A percentile compares a stretch with the other conserved stretches of the same genome.
These are phyloP conservation scores for Nicotiana otophora DNA, from an alignment of 257 asterid species.

Conservation along the genomic window DNA sequence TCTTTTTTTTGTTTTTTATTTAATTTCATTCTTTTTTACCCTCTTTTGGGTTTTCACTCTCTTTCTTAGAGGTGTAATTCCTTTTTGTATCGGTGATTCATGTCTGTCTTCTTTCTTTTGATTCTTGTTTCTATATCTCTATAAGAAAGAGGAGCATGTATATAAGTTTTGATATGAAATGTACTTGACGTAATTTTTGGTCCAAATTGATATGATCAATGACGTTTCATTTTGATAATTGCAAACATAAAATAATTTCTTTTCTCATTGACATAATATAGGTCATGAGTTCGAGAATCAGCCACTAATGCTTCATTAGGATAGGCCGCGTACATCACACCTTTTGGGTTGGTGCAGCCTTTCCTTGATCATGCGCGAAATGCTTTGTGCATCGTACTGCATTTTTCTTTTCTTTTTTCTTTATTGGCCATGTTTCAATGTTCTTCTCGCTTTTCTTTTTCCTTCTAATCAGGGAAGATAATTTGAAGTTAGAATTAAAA, in stretches of 20 bases:
- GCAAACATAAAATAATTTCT: too few species aligned
- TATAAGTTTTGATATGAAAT: background rate
- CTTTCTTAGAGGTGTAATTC: background rate
- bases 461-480: too few species aligned
- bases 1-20: background rate
- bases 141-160: constrained; percentile 2
- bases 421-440: too few species aligned
- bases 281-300: too few species aligned
- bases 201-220: background rate
- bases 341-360: too few species aligned
- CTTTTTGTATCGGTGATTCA: background rate
- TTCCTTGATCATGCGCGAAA: rapidly evolving
- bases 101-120: constrained; percentile 4
- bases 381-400: rapidly evolving
- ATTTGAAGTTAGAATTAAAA: too few species aligned
- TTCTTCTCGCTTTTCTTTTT: too few species aligned
- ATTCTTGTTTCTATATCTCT: background rate
- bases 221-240: background rate
- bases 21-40: background rate
- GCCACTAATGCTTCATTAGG: too few species aligned
- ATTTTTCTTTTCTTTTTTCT: too few species aligned
- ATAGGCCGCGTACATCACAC: too few species aligned
- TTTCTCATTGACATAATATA: too few species aligned
- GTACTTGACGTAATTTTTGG: background rate
- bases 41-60: background rate